Evolutionary conservation across 805 yeast species (phyloP).

Genomic region (Dipodascopsis tothii): DNA sequence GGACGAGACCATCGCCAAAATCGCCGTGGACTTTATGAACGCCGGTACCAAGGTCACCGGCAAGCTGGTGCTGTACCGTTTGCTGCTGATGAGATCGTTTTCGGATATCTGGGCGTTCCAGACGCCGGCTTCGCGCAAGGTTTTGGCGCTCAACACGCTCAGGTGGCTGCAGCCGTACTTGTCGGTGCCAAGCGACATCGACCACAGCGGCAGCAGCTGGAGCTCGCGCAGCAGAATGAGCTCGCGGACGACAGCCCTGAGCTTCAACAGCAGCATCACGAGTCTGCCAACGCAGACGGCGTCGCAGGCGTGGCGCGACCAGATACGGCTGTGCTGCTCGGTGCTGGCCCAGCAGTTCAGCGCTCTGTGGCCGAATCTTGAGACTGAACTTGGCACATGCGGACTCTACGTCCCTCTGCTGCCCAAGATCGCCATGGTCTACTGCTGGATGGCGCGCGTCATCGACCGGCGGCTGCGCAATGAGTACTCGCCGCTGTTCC

Average conservation of each 20-base stretch:
- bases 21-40: slow-evolving; percentile 29
- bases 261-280: background rate
- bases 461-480: slow-evolving; percentile 33
- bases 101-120: slow-evolving; percentile 26
- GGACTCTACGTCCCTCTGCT: slow-evolving; percentile 28
- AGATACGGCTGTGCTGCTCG: slow-evolving; percentile 26
- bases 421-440: slow-evolving; percentile 28
- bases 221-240: background rate
- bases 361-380: slow-evolving; percentile 28
- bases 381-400: slow-evolving; percentile 25
- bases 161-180: slow-evolving; percentile 15
- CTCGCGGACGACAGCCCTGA: background rate
- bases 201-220: background rate
- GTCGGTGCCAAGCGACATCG: background rate
- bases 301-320: slow-evolving; percentile 23
- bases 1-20: slow-evolving; percentile 30
- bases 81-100: slow-evolving; percentile 47
- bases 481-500: slow-evolving; percentile 41
- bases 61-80: slow-evolving; percentile 28
- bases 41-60: slow-evolving; percentile 4
- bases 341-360: slow-evolving; percentile 28
- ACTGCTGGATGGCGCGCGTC: slow-evolving; percentile 23
- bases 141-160: slow-evolving; percentile 7
- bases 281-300: background rate
- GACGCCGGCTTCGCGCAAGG: background rate